phyloP scores from a whole-genome alignment of 1,139 yeast species.

The Dujonia santamariae region DNA sequence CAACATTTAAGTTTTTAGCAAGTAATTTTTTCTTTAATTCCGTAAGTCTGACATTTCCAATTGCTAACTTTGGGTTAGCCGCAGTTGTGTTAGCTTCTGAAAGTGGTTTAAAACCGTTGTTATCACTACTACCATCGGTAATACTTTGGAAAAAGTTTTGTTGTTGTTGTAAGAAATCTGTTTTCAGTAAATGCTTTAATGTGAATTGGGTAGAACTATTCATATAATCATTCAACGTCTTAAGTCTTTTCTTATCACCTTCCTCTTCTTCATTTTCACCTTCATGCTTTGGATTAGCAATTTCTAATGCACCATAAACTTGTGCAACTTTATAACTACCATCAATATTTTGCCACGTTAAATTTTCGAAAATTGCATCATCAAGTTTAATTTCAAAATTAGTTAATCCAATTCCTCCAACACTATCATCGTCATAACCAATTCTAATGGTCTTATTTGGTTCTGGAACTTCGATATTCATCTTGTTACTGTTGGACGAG shows the following conservation, averaged over 20 bases:
- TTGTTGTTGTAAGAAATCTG: conserved; percentile 4
- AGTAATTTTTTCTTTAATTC: conserved; percentile 69
- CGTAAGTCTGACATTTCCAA: conserved; percentile 86
- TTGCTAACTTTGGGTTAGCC: conserved; percentile 51
- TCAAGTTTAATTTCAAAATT: conserved; percentile 74
- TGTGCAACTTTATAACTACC: conserved; percentile 84
- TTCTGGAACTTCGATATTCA: conserved; percentile 32
- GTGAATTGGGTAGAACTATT: conserved; percentile 38
- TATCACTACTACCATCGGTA: background rate
- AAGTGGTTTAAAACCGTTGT: background rate
- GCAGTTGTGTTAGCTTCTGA: conserved; percentile 5
- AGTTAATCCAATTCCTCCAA: conserved; percentile 40
- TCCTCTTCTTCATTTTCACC: conserved; percentile 10
- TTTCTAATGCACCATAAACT: conserved; percentile 66
- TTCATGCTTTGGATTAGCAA: conserved; percentile 26
- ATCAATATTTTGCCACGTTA: conserved; percentile 83
- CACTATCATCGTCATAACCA: conserved; percentile 45
- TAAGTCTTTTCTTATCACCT: conserved; percentile 12
- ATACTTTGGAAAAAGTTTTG: background rate
- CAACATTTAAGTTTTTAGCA: conserved; percentile 66
- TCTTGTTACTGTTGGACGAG: conserved; percentile 14
- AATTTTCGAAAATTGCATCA: conserved; percentile 54
- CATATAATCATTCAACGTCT: conserved; percentile 27
- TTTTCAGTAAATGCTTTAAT: conserved; percentile 24
- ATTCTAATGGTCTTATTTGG: conserved; percentile 45